Evolutionary conservation across 1,284 basidiomycete species (phyloP).

Genomic region (Cystobasidium pallidum): DNA sequence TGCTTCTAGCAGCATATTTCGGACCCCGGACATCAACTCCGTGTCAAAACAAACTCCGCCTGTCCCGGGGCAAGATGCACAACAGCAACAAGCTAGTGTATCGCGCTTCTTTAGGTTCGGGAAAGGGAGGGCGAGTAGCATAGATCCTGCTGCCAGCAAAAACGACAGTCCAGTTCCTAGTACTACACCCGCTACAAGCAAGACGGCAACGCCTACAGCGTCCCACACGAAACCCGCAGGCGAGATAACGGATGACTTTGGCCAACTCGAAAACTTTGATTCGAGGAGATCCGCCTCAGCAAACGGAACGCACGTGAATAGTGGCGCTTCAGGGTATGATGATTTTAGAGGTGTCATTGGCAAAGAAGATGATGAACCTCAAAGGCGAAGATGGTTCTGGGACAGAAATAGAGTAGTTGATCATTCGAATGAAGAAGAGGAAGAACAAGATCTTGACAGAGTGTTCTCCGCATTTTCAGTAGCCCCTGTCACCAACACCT

Average conservation of each 20-base stretch:
- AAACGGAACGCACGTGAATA: background rate
- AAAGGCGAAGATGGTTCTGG: slow-evolving; percentile 23
- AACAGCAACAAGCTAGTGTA: slow-evolving; percentile 18
- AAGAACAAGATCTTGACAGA: slow-evolving; percentile 35
- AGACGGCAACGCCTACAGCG: background rate
- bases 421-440: slow-evolving; percentile 31
- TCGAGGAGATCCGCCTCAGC: slow-evolving; percentile 11
- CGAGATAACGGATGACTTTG: slow-evolving; percentile 41
- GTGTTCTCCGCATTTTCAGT: slow-evolving; percentile 30
- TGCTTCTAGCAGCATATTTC: slow-evolving; percentile 5
- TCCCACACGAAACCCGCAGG: background rate
- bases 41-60: background rate
- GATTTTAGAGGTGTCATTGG: background rate
- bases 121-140: slow-evolving; percentile 7
- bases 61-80: too few species aligned
- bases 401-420: slow-evolving; percentile 22
- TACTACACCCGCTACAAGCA: background rate
- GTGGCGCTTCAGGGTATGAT: slow-evolving; percentile 11
- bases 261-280: slow-evolving; percentile 43
- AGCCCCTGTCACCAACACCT: slow-evolving; percentile 2
- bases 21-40: background rate
- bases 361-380: slow-evolving; percentile 28
- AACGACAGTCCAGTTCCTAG: background rate
- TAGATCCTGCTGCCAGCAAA: slow-evolving; percentile 8
- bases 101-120: slow-evolving; percentile 39